Evolutionary conservation across 768 basidiomycete species (phyloP).

Genomic region (Macrolepiota dolichaula): DNA sequence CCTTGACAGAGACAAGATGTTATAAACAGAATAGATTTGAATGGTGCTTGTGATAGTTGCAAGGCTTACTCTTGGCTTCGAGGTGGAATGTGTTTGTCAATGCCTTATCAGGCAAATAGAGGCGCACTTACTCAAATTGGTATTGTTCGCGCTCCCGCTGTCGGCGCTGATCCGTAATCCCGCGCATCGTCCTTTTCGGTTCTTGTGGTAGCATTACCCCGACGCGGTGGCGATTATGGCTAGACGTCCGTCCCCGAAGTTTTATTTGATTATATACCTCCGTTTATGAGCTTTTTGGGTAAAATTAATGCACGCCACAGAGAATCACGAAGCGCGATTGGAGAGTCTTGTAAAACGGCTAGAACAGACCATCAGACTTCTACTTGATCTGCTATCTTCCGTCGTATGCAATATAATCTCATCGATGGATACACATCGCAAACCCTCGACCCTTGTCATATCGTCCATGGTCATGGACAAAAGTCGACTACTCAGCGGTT

Average conservation of each 20-base stretch:
- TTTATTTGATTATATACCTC: background rate
- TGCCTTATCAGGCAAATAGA: background rate
- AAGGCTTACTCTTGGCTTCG: constrained; percentile 3
- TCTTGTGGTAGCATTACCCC: constrained; percentile 7
- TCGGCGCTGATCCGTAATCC: background rate
- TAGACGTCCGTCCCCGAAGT: background rate
- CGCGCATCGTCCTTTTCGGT: background rate
- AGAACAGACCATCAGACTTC: background rate
- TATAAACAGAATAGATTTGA: background rate
- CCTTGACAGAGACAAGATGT: background rate
- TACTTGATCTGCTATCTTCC: background rate
- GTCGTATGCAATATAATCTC: background rate
- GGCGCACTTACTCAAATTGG: constrained; percentile 11
- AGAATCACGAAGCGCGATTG: background rate
- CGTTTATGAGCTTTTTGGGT: background rate
- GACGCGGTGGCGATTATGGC: background rate
- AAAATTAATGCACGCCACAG: background rate
- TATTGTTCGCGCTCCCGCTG: background rate
- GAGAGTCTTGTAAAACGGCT: background rate
- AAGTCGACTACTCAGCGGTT: background rate
- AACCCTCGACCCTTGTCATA: constrained; percentile 6
- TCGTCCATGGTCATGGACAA: background rate
- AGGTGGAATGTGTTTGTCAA: constrained; percentile 2
- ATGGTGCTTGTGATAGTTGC: background rate
- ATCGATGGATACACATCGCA: constrained; percentile 3